Base-by-base conservation (phyloP, 495 filamentous ascomycete genomes). In the Articulospora tetracladia region DNA sequence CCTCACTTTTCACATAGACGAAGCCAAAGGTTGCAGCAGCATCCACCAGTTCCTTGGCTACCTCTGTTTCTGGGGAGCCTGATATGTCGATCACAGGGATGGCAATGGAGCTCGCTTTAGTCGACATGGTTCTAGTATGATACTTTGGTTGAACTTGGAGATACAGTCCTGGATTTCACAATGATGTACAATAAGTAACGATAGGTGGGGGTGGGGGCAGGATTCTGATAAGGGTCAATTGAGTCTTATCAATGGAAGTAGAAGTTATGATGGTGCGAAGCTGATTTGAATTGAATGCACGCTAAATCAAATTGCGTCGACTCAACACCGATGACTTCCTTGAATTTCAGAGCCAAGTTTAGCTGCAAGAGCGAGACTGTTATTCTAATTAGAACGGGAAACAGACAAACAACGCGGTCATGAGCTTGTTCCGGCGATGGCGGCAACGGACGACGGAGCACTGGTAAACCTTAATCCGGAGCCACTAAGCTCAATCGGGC, bases 1-100 rank as follows among this genome's bases (percentile, higher is more conserved):
- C 81, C 58, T 82, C 77, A 66, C 85, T 86, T 59, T 85, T 88
- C 67, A 98, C 84, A 73, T 94, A 98, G 28, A 97, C 80, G 68
- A 98, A 98, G 50, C 93, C 93, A 71, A 90, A 86, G 25, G 86
- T 82, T 32, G 86, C 79, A 8, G 90, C 90, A 1, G 93, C 94
- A 58, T 90, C 81, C 27, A 97, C 84, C 32, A 97, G 80, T 44
- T 86, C 75, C 60, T 82, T 81, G 52, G 90, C 89, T 57, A 86
- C 82, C 63, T 82, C 74, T 65, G 82, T 73, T 60, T 84, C 73
- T 46, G 73, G 70, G 4, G 77, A 66, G 44, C 77, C 75, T 2
- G 81, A 85, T 67, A 98, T 84, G 68, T 96, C 86, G 65, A 98
- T 89, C 63, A 96, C 75, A 12, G 93, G 90, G 26, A 96, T 90